These are phyloP conservation scores for Gastroboletus turbinatus DNA, from an alignment of 1,284 basidiomycete genomes.

Conservation along the genomic window DNA sequence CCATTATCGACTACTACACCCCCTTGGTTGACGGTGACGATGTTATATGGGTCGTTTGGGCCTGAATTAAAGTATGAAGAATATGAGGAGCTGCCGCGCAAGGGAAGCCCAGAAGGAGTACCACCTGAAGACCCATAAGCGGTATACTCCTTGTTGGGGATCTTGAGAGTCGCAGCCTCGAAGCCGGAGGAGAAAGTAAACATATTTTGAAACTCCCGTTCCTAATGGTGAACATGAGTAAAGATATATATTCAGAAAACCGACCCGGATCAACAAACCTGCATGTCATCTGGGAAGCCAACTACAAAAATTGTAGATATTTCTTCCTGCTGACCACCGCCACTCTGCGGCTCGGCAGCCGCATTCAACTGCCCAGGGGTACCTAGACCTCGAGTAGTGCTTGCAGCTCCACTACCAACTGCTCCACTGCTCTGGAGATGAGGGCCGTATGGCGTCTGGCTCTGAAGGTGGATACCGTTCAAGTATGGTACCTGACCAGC, in stretches of 20 bases:
- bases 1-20: constrained; percentile 72
- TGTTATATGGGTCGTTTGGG: constrained; percentile 74
- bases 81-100: constrained; percentile 35
- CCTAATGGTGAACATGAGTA: constrained; percentile 47
- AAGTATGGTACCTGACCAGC: constrained; percentile 34
- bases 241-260: neutral
- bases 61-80: constrained; percentile 44
- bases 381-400: constrained; percentile 30
- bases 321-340: constrained; percentile 64
- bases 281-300: constrained; percentile 98
- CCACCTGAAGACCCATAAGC: constrained; percentile 55
- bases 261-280: constrained; percentile 53
- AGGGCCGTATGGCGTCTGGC: constrained; percentile 72
- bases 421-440: constrained; percentile 51
- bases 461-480: constrained; percentile 52
- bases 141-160: constrained; percentile 85
- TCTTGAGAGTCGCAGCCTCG: constrained; percentile 96
- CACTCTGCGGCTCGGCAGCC: constrained; percentile 23
- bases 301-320: constrained; percentile 99
- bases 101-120: constrained; percentile 34
- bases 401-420: constrained; percentile 19
- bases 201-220: constrained; percentile 99
- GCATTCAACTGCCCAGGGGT: constrained; percentile 26
- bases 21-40: constrained; percentile 76
- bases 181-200: constrained; percentile 96